phyloP scores from a whole-genome alignment of 2,329 filamentous ascomycete species.

The Colletotrichum incanum region DNA sequence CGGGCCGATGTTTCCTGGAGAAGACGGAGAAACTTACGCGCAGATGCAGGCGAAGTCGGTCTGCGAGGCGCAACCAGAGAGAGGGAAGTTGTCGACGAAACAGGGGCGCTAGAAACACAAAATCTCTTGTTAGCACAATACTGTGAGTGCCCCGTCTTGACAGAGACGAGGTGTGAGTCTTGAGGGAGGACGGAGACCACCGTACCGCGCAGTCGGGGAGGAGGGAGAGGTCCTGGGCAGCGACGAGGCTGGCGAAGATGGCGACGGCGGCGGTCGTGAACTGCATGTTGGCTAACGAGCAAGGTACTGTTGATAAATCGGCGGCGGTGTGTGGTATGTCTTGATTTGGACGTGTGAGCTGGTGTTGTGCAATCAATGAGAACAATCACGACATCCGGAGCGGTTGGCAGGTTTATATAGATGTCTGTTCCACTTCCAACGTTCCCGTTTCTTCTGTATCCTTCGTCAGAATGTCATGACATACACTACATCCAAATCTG shows the following conservation, averaged over 20 bases:
- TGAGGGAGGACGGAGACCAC: background rate
- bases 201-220: slow-evolving; percentile 36
- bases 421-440: background rate
- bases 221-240: slow-evolving; percentile 43
- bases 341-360: background rate
- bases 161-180: background rate
- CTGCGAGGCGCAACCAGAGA: slow-evolving; percentile 35
- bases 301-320: background rate
- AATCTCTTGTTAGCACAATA: background rate
- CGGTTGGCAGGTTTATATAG: slow-evolving; percentile 26
- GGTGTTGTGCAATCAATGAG: slow-evolving; percentile 15
- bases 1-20: background rate
- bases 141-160: background rate
- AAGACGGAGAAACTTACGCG: slow-evolving; percentile 29
- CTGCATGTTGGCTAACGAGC: slow-evolving; percentile 46
- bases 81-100: slow-evolving; percentile 38
- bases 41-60: slow-evolving; percentile 43
- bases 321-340: background rate
- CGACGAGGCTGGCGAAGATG: slow-evolving; percentile 45
- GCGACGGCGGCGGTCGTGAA: slow-evolving; percentile 44
- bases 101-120: slow-evolving; percentile 26
- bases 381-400: slow-evolving; percentile 26
- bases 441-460: background rate
- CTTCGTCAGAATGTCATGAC: background rate
- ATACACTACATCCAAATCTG: no score